These are phyloP conservation scores for Russula vinacea DNA, from an alignment of 768 basidiomycete species.

Conservation along the genomic window DNA sequence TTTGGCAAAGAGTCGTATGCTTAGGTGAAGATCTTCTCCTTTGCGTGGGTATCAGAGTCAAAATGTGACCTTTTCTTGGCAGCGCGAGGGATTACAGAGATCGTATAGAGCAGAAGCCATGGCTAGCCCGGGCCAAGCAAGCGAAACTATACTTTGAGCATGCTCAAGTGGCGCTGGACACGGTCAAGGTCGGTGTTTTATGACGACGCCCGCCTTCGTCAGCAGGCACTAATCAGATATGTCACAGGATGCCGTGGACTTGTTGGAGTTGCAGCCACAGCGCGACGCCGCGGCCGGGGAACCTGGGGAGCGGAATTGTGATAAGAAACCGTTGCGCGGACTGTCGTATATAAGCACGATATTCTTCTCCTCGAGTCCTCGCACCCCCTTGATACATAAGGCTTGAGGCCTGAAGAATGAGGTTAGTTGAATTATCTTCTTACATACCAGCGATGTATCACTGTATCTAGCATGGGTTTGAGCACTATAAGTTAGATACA, in stretches of 20 bases:
- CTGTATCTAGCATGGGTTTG: no score
- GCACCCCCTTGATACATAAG: no score
- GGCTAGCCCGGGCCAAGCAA: neutral
- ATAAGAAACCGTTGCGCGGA: no score
- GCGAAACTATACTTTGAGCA: slow-evolving; percentile 6
- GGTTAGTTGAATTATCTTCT: no score
- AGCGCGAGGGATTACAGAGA: slow-evolving; percentile 12
- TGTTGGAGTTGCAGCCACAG: no score
- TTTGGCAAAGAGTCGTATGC: neutral
- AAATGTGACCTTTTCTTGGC: neutral
- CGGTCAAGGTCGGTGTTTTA: slow-evolving; percentile 11
- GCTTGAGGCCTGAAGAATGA: no score
- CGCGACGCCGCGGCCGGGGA: no score
- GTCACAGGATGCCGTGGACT: neutral
- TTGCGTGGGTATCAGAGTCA: neutral
- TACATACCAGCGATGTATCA: no score
- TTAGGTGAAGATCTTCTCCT: neutral
- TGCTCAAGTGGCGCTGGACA: slow-evolving; percentile 6
- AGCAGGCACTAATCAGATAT: neutral
- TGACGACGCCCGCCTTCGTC: neutral
- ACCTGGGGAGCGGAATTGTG: no score
- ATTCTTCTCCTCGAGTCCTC: no score
- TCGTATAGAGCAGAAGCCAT: neutral
- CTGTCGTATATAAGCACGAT: no score
- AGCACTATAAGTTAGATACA: no score